A percentile compares a stretch with the other conserved stretches of the same genome.
phyloP scores from a whole-genome alignment of 371 early-diverging fungal genomes.

The Apophysomyces variabilis region DNA sequence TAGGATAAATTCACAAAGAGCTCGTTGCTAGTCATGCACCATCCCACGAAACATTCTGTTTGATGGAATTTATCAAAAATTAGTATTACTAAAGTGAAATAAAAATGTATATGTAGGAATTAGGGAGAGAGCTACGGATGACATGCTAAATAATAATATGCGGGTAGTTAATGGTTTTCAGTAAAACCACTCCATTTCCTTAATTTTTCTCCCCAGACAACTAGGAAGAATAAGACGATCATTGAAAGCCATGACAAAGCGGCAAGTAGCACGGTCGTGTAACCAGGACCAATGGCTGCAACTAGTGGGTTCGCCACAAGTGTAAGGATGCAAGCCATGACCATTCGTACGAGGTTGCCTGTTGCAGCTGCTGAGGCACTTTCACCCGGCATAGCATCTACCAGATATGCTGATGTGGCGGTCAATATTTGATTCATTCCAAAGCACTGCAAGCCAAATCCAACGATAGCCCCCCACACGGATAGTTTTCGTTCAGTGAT shows the following conservation, averaged over 20 bases:
- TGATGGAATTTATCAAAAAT: background rate
- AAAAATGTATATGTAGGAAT: no score
- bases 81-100: background rate
- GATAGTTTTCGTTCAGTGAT: conserved; percentile 38
- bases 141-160: background rate
- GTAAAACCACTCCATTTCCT: conserved; percentile 22
- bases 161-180: background rate
- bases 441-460: conserved; percentile 37
- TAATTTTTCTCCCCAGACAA: conserved; percentile 23
- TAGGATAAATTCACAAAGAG: no score
- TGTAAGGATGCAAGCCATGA: conserved; percentile 45
- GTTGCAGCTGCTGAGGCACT: conserved; percentile 55
- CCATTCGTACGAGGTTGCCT: conserved; percentile 46
- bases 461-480: conserved; percentile 47
- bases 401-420: conserved; percentile 46
- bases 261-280: conserved; percentile 31
- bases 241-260: conserved; percentile 22
- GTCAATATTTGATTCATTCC: conserved; percentile 33
- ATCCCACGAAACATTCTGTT: no score
- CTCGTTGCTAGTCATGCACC: no score
- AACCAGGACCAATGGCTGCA: conserved; percentile 28
- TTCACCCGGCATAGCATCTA: conserved; percentile 48
- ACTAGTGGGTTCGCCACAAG: conserved; percentile 34
- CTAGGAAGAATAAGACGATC: conserved; percentile 18
- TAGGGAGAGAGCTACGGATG: no score